Evolutionary conservation across 1,139 yeast genomes (phyloP).

Genomic region (Kodamaea sp.): DNA sequence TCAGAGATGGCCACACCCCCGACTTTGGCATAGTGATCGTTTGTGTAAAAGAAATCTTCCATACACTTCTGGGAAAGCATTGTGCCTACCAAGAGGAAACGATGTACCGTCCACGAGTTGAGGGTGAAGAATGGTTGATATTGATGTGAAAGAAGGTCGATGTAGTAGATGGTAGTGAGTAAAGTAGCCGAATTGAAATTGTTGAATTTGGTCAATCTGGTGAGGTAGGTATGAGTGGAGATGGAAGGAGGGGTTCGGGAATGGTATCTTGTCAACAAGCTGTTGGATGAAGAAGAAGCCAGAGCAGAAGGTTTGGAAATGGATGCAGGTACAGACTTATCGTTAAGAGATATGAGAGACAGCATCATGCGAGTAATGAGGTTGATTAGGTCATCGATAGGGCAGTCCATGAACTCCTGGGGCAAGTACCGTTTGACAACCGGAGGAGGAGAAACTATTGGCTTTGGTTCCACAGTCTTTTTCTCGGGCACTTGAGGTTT

Average conservation of each 20-base stretch:
- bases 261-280: conserved; percentile 79
- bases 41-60: conserved; percentile 93
- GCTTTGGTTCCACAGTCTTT: conserved; percentile 2
- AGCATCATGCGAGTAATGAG: conserved; percentile 79
- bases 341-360: conserved; percentile 70
- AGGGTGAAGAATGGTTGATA: conserved; percentile 77
- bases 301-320: conserved; percentile 28
- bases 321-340: conserved; percentile 45
- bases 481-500: conserved; percentile 4
- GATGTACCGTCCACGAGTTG: conserved; percentile 89
- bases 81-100: conserved; percentile 87
- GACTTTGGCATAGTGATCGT: conserved; percentile 90
- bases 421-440: conserved; percentile 42
- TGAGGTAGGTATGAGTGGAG: conserved; percentile 73
- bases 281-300: conserved; percentile 17
- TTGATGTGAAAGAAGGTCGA: conserved; percentile 77
- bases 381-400: conserved; percentile 66
- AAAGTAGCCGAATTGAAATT: conserved; percentile 81
- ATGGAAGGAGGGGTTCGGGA: conserved; percentile 91
- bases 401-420: conserved; percentile 61
- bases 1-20: conserved; percentile 92
- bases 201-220: conserved; percentile 80
- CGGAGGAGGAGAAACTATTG: conserved; percentile 4
- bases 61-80: conserved; percentile 89
- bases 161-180: conserved; percentile 80